Conservation (phyloP, 192 early-diverging fungal genomes). For the Rhizophagus sp. region DNA sequence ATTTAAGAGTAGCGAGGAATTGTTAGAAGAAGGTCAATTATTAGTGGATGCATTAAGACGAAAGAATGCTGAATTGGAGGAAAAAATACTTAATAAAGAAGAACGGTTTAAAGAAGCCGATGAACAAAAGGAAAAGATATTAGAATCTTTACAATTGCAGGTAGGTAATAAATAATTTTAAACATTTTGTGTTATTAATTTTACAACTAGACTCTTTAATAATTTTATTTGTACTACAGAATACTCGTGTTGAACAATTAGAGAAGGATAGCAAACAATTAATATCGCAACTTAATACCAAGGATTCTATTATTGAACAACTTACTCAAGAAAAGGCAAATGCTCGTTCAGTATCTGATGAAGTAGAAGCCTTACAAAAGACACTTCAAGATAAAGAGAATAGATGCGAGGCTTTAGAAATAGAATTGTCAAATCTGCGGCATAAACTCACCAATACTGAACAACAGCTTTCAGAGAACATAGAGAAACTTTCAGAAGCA, state of each 20-base stretch:
- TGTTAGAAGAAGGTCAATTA: constrained; percentile 30
- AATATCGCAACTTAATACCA: constrained; percentile 13
- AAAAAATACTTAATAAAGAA: constrained; percentile 14
- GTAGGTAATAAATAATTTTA: background rate
- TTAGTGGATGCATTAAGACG: constrained; percentile 25
- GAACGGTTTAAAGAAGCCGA: background rate
- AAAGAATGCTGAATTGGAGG: constrained; percentile 25
- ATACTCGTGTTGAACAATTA: constrained; percentile 12
- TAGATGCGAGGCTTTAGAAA: constrained; percentile 31
- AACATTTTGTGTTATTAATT: background rate
- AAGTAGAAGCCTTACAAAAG: constrained; percentile 26
- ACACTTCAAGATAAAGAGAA: constrained; percentile 30
- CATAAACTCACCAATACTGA: constrained; percentile 19
- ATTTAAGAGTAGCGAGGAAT: constrained; percentile 21
- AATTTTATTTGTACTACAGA: background rate
- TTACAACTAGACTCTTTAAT: background rate
- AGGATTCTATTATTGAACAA: constrained; percentile 32
- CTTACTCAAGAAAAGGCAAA: constrained; percentile 27
- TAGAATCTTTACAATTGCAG: constrained; percentile 25
- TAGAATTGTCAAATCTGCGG: constrained; percentile 30
- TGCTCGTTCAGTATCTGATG: constrained; percentile 21
- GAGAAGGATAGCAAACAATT: constrained; percentile 22
- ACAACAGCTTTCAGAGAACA: constrained; percentile 12
- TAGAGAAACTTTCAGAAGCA: background rate
- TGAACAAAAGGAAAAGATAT: constrained; percentile 15